Conservation (phyloP, 495 filamentous ascomycete species). For the Talaromyces ruber region DNA sequence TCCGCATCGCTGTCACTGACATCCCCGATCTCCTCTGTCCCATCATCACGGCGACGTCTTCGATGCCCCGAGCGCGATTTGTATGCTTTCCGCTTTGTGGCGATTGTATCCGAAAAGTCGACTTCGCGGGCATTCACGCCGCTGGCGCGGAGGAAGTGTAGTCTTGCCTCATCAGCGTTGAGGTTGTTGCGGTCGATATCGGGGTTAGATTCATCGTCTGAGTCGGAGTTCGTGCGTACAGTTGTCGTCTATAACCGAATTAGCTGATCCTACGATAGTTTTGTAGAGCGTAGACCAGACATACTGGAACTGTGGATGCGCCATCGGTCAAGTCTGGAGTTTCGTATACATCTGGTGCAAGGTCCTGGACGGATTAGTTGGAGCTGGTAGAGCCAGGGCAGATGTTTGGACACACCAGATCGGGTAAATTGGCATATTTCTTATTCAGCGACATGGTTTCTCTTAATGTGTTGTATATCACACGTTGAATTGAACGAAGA, state of each 20-base stretch:
- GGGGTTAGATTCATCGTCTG: slow-evolving; percentile 49
- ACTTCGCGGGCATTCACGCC: slow-evolving; percentile 60
- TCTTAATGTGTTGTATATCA: neutral
- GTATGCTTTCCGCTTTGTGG: slow-evolving; percentile 71
- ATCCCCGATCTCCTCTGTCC: slow-evolving; percentile 50
- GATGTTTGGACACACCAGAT: slow-evolving; percentile 51
- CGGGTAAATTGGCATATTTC: slow-evolving; percentile 81
- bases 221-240: slow-evolving; percentile 55
- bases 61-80: slow-evolving; percentile 58
- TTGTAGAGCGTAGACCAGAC: slow-evolving; percentile 2
- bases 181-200: slow-evolving; percentile 68
- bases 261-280: slow-evolving; percentile 11
- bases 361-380: slow-evolving; percentile 48
- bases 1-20: slow-evolving; percentile 60
- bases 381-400: neutral
- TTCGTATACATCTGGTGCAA: slow-evolving; percentile 89
- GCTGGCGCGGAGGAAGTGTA: slow-evolving; percentile 63
- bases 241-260: slow-evolving; percentile 47
- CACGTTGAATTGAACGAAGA: slow-evolving; percentile 5
- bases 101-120: slow-evolving; percentile 78
- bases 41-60: slow-evolving; percentile 38
- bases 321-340: slow-evolving; percentile 87
- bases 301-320: slow-evolving; percentile 70
- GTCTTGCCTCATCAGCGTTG: slow-evolving; percentile 68
- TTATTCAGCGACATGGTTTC: slow-evolving; percentile 39